Base-by-base conservation (phyloP, 2,329 filamentous ascomycete genomes). In the Fusarium incarnatum region DNA sequence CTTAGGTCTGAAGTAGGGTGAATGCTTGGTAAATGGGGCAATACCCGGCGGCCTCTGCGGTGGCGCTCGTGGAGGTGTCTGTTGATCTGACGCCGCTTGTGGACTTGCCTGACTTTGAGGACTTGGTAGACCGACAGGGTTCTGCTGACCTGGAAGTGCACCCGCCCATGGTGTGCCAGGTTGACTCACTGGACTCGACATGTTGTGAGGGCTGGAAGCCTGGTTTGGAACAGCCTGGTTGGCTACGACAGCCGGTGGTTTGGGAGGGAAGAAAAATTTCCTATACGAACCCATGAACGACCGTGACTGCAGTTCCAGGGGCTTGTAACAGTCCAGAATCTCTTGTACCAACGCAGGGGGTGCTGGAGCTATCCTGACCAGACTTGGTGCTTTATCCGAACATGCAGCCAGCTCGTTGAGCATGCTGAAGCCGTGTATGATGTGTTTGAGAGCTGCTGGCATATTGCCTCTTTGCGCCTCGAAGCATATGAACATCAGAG, bases 401-500 rank as follows among this genome's bases (percentile, higher is more conserved):
- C 80, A 81, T 6, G 76, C 75, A 1, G 79, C 75, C 13, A 81
- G 76, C 57, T 81, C 80, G 22, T 81, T 81, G 8, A 81, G 70
- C 78, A 81, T 81, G 30, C 76, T 79, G 49, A 82, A 82, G 40
- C 81, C 81, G 34, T 81, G 79, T 2, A 75, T 80, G 45, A 82
- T 73, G 53, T 83, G 81, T 57, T 82, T 81, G 6, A 83, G 76
- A 7, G 81, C 80, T 4, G 79, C 79, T 3, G 81, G 76, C 56
- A 78, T 76, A 15, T 83, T 82, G 4, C 80, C 81, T 7, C 81
- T 73, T 60, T 81, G 79, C 4, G 80, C 71, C 47, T 83, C 81
- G 34, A 83, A 83, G 58, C 81, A 81, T 41, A 83, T 79, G 42
- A 83, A 83, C 1, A 83, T 63, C 6, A 83, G 71, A 0, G 81